phyloP scores from a whole-genome alignment of 2,329 filamentous ascomycete genomes.

The Cyanodermella asteris region DNA sequence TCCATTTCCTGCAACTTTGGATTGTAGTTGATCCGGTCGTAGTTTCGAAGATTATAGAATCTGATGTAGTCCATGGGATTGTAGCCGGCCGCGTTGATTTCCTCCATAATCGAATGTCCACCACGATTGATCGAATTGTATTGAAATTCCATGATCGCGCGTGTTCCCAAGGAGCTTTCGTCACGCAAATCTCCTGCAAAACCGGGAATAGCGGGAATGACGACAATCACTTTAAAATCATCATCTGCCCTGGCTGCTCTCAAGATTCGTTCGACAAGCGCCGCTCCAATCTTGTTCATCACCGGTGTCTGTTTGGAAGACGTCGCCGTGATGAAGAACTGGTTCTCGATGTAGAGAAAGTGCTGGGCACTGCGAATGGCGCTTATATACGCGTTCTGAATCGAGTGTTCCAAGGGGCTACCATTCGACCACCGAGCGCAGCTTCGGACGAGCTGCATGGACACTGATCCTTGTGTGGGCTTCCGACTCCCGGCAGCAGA shows the following conservation, averaged over 20 bases:
- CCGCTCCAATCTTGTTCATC: slow-evolving; percentile 54
- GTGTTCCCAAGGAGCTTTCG: slow-evolving; percentile 51
- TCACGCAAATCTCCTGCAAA: slow-evolving; percentile 62
- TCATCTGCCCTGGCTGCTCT: slow-evolving; percentile 44
- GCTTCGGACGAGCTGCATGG: slow-evolving; percentile 23
- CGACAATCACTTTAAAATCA: slow-evolving; percentile 51
- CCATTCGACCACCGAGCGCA: slow-evolving; percentile 38
- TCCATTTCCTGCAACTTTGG: slow-evolving; percentile 16
- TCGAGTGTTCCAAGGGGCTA: slow-evolving; percentile 47
- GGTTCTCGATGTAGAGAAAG: slow-evolving; percentile 64
- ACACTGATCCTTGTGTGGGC: too few relatives aligned
- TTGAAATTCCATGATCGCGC: slow-evolving; percentile 77
- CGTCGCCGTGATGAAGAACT: slow-evolving; percentile 77
- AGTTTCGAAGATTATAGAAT: slow-evolving; percentile 71
- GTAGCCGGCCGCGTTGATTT: slow-evolving; percentile 40
- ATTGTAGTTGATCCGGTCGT: slow-evolving; percentile 51
- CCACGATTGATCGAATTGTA: slow-evolving; percentile 61
- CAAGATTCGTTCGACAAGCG: slow-evolving; percentile 56
- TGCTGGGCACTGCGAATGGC: slow-evolving; percentile 46
- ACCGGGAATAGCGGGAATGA: slow-evolving; percentile 61
- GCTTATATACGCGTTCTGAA: slow-evolving; percentile 63
- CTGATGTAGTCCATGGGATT: slow-evolving; percentile 53
- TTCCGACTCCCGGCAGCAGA: too few relatives aligned
- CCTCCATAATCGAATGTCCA: slow-evolving; percentile 56
- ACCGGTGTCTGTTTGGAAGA: slow-evolving; percentile 47